Percentiles rank a stretch among this genome's conserved stretches.
Conservation (phyloP, 345 rosid genomes). For the Lumnitzera littorea region DNA sequence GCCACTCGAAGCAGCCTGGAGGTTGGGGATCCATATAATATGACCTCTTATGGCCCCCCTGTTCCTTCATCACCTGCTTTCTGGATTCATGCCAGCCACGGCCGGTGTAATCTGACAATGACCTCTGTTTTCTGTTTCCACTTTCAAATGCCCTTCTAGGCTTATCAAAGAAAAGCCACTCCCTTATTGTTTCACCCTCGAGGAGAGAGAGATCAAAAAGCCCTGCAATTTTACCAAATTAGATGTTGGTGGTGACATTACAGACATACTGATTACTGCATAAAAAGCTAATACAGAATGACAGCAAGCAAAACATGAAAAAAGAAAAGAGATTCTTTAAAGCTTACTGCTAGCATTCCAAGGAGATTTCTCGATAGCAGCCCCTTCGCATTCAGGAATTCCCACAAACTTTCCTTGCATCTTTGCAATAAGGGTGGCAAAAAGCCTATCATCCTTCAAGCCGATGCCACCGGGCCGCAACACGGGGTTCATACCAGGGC, state of each 20-base stretch:
- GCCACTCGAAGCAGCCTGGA: slow-evolving; percentile 61
- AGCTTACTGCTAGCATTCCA: slow-evolving; percentile 77
- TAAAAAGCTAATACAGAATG: not conserved
- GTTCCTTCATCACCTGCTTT: slow-evolving; percentile 70
- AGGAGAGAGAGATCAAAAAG: slow-evolving; percentile 59
- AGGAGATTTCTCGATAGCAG: slow-evolving; percentile 68
- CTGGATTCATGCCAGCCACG: slow-evolving; percentile 97
- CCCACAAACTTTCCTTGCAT: slow-evolving; percentile 72
- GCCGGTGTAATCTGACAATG: slow-evolving; percentile 77
- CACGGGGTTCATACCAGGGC: slow-evolving; percentile 56
- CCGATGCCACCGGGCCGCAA: slow-evolving; percentile 69
- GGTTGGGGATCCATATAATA: slow-evolving; percentile 98
- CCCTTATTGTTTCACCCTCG: slow-evolving; percentile 64
- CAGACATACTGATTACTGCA: not conserved
- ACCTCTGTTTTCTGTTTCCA: slow-evolving; percentile 91
- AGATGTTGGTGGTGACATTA: not conserved
- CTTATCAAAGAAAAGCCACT: slow-evolving; percentile 90
- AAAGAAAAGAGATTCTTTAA: not conserved
- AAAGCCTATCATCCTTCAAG: slow-evolving; percentile 63
- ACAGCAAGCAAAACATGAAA: not conserved
- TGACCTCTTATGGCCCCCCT: slow-evolving; percentile 73
- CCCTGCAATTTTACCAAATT: slow-evolving; percentile 33
- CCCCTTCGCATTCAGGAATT: slow-evolving; percentile 84
- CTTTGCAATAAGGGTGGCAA: slow-evolving; percentile 58
- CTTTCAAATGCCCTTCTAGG: slow-evolving; percentile 85